phyloP scores from a whole-genome alignment of 192 early-diverging fungal species.

The Coemansia reversa region DNA sequence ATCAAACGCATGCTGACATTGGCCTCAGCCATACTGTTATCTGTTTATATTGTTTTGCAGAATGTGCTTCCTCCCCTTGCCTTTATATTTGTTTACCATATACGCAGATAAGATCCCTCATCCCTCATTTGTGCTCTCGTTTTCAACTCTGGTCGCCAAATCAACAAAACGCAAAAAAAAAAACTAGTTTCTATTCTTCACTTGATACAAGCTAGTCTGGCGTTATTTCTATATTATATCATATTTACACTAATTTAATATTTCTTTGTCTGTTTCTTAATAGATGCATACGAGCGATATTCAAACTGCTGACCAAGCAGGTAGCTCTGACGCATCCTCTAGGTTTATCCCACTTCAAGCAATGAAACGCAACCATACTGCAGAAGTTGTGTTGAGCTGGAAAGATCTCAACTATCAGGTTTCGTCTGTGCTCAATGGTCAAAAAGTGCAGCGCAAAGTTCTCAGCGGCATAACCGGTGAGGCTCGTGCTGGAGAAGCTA shows the following conservation, averaged over 20 bases:
- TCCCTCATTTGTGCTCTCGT: not conserved
- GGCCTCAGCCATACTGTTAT: not conserved
- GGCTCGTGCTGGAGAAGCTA: slow-evolving; percentile 68
- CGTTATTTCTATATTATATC: not conserved
- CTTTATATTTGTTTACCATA: not conserved
- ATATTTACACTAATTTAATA: not conserved
- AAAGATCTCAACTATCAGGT: slow-evolving; percentile 45
- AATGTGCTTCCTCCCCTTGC: not conserved
- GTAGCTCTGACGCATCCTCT: not conserved
- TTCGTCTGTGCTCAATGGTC: slow-evolving; percentile 30
- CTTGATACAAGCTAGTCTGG: not conserved
- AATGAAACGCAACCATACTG: not conserved
- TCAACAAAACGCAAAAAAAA: not conserved
- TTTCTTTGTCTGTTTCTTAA: not conserved
- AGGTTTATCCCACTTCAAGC: not conserved
- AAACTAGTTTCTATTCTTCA: not conserved
- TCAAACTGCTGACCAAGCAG: not conserved
- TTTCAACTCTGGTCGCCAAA: not conserved
- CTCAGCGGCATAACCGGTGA: slow-evolving; percentile 72
- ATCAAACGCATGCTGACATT: not conserved
- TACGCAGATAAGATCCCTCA: not conserved
- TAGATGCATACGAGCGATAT: not conserved
- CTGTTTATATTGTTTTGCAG: not conserved
- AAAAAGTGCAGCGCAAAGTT: slow-evolving; percentile 43
- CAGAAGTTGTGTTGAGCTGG: slow-evolving; percentile 46